A percentile compares a stretch with the other conserved stretches of the same genome.
These are phyloP conservation scores for Triticum urartu DNA, from an alignment of 176 grass and related monocot genomes.

Conservation along the genomic window DNA sequence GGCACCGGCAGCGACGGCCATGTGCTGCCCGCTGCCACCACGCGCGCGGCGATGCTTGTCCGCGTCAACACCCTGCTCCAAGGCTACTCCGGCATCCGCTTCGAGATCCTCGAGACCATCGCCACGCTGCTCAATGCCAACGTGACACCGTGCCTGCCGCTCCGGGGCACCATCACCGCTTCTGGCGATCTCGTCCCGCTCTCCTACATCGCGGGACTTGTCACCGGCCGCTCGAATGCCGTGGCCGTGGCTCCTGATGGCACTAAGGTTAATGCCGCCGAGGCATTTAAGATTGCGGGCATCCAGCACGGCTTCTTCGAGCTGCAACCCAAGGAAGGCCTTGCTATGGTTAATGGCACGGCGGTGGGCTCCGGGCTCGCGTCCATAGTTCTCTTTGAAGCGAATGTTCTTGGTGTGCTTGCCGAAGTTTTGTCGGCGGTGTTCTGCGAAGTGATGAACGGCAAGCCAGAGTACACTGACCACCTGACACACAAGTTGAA, in stretches of 20 bases:
- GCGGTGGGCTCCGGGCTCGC: slow-evolving; percentile 32
- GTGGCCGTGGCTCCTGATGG: background rate
- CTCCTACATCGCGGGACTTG: background rate
- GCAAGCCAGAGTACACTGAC: slow-evolving; percentile 81
- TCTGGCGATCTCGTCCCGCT: background rate
- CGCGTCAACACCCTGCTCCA: slow-evolving; percentile 58
- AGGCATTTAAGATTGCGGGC: slow-evolving; percentile 26
- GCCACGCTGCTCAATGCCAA: slow-evolving; percentile 45
- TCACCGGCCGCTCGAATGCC: background rate
- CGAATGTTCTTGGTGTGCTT: background rate
- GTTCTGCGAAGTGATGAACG: slow-evolving; percentile 83
- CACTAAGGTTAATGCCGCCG: background rate
- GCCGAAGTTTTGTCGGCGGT: background rate
- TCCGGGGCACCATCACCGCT: background rate
- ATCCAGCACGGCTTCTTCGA: slow-evolving; percentile 27
- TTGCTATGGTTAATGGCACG: slow-evolving; percentile 28
- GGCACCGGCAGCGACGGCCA: slow-evolving; percentile 40
- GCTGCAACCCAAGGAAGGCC: slow-evolving; percentile 35
- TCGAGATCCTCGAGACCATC: slow-evolving; percentile 54
- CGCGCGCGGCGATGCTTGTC: slow-evolving; percentile 56
- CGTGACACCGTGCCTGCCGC: slow-evolving; percentile 49
- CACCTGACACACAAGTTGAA: slow-evolving; percentile 83
- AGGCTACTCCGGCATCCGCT: slow-evolving; percentile 57
- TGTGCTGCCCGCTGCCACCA: slow-evolving; percentile 28
- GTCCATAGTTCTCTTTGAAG: slow-evolving; percentile 13